Conservation (phyloP, 441 rosid species). For the Pelargonium myrrhifolium region DNA sequence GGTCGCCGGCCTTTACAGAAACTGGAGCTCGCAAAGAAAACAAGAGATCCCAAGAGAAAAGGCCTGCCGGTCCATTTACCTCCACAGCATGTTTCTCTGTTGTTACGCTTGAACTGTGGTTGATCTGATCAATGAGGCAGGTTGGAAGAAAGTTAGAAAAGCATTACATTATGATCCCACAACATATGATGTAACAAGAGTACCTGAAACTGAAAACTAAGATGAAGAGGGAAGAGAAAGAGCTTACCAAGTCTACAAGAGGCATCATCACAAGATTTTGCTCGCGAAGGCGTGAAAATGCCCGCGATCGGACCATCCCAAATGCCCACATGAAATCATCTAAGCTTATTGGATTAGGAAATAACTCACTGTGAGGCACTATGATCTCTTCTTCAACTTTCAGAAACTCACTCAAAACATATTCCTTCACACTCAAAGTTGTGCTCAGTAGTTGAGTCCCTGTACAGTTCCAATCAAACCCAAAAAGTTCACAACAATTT, state of each 20-base stretch:
- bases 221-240: slow-evolving; percentile 8
- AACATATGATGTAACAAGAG: too few species aligned
- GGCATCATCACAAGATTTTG: slow-evolving; percentile 81
- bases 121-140: slow-evolving; percentile 49
- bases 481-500: not conserved
- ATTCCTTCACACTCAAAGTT: slow-evolving; percentile 62
- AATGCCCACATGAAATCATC: slow-evolving; percentile 85
- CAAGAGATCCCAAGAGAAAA: slow-evolving; percentile 77
- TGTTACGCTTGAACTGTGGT: slow-evolving; percentile 65
- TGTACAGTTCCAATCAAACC: slow-evolving; percentile 21
- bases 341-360: slow-evolving; percentile 50
- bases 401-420: slow-evolving; percentile 47
- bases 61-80: slow-evolving; percentile 80
- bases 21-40: slow-evolving; percentile 74
- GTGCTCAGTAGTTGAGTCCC: slow-evolving; percentile 80
- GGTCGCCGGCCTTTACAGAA: slow-evolving; percentile 79
- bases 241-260: slow-evolving; percentile 74
- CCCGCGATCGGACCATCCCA: slow-evolving; percentile 78
- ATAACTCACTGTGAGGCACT: slow-evolving; percentile 45
- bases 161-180: too few species aligned
- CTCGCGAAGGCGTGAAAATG: slow-evolving; percentile 80
- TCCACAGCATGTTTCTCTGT: slow-evolving; percentile 77
- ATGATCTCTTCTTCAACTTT: slow-evolving; percentile 61
- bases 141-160: slow-evolving; percentile 10
- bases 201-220: too few species aligned